These are phyloP conservation scores for Citrus inodora DNA, from an alignment of 345 rosid genomes.

Conservation along the genomic window DNA sequence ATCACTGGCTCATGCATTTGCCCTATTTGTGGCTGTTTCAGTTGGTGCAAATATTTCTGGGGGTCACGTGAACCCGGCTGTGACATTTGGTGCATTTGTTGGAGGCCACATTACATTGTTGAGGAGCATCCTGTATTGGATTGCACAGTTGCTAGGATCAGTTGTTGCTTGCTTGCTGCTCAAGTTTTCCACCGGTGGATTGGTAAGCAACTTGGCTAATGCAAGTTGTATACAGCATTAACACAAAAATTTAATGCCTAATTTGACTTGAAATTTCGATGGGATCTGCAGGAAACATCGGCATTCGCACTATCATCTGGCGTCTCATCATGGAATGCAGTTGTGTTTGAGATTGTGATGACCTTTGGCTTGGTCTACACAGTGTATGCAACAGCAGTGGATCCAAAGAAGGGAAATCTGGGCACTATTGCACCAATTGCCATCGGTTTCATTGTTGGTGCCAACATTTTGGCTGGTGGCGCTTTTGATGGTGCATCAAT, in stretches of 20 bases:
- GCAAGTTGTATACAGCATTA: neutral
- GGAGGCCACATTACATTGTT: slow-evolving; percentile 71
- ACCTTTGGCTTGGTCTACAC: slow-evolving; percentile 70
- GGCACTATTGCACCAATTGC: slow-evolving; percentile 50
- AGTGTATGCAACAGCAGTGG: slow-evolving; percentile 62
- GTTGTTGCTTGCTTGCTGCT: slow-evolving; percentile 80
- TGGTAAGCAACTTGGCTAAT: slow-evolving; percentile 33
- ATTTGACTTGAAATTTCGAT: neutral
- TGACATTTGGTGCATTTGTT: slow-evolving; percentile 77
- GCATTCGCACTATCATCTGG: slow-evolving; percentile 38
- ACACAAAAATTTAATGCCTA: neutral
- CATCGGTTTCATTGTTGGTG: slow-evolving; percentile 54
- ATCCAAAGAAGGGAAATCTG: slow-evolving; percentile 53
- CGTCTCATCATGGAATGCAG: slow-evolving; percentile 44
- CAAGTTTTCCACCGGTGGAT: slow-evolving; percentile 63
- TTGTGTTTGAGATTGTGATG: slow-evolving; percentile 69
- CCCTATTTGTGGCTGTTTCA: slow-evolving; percentile 68
- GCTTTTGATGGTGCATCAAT: slow-evolving; percentile 60
- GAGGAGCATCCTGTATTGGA: slow-evolving; percentile 70
- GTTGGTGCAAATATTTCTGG: slow-evolving; percentile 82
- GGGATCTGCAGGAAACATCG: slow-evolving; percentile 28
- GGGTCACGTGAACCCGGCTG: slow-evolving; percentile 90
- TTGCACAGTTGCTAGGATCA: slow-evolving; percentile 78
- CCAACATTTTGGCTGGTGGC: slow-evolving; percentile 54
- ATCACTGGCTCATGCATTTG: slow-evolving; percentile 69